Conservation (phyloP, 805 yeast species). For the Aciculoconidium aculeatum region DNA sequence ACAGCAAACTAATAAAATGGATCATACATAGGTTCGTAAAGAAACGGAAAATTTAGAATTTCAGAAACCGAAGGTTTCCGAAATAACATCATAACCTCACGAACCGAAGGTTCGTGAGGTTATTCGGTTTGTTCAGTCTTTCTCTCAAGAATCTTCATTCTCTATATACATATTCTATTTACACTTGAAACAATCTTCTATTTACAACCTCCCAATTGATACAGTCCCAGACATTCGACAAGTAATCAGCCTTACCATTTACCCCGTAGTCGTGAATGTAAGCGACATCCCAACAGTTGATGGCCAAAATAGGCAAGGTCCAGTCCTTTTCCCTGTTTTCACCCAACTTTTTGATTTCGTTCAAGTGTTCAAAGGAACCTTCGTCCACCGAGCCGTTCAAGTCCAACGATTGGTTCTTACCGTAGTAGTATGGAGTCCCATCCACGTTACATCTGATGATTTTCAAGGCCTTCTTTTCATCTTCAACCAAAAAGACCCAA, state of each 20-base stretch:
- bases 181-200: conserved; percentile 38
- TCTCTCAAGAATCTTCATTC: neutral
- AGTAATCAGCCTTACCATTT: conserved; percentile 62
- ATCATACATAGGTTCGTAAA: too few species aligned
- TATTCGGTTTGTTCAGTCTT: neutral
- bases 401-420: conserved; percentile 67
- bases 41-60: too few species aligned
- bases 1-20: too few species aligned
- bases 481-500: conserved; percentile 70
- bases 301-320: conserved; percentile 67
- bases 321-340: conserved; percentile 45
- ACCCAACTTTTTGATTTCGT: conserved; percentile 38
- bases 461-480: conserved; percentile 50
- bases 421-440: conserved; percentile 71
- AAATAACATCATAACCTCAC: too few species aligned
- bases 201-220: conserved; percentile 80
- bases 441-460: conserved; percentile 58
- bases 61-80: too few species aligned
- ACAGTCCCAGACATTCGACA: conserved; percentile 69
- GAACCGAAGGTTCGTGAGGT: too few species aligned
- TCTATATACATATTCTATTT: conserved; percentile 5
- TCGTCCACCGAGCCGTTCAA: conserved; percentile 65
- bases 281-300: conserved; percentile 89
- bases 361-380: conserved; percentile 45
- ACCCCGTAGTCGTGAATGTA: conserved; percentile 81